Percentiles rank a stretch among this genome's conserved stretches.
phyloP scores from a whole-genome alignment of 495 filamentous ascomycete genomes.

The Podospora pseudoanserina region DNA sequence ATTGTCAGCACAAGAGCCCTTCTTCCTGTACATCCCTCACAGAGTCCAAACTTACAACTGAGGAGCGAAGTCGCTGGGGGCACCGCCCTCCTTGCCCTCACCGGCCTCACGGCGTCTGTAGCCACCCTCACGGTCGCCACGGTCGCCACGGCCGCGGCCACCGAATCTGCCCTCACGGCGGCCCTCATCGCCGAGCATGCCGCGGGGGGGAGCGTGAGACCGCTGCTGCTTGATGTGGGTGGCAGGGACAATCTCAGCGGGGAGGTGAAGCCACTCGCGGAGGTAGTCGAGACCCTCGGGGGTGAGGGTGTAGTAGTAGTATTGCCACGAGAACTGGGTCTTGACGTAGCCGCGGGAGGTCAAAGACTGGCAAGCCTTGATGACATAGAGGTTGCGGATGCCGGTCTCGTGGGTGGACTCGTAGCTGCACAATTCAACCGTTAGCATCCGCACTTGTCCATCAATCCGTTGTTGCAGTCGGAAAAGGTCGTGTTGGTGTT shows the following conservation, averaged over 20 bases:
- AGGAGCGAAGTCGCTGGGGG: conserved; percentile 91
- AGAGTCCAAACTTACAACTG: conserved; percentile 62
- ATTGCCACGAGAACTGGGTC: conserved; percentile 99
- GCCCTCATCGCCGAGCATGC: conserved; percentile 95
- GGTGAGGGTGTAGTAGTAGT: conserved; percentile 99
- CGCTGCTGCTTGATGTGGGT: conserved; percentile 99
- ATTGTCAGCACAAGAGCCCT: conserved; percentile 27
- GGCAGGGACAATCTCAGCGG: conserved; percentile 97
- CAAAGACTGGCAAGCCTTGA: conserved; percentile 97
- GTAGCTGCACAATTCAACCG: conserved; percentile 27
- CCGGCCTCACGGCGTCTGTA: conserved; percentile 85
- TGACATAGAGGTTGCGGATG: conserved; percentile 97
- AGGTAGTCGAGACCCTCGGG: conserved; percentile 99
- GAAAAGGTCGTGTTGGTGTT: not conserved
- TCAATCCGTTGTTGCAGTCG: conserved; percentile 19
- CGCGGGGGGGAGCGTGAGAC: conserved; percentile 94
- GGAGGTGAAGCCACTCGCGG: conserved; percentile 99
- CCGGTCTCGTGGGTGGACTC: conserved; percentile 39
- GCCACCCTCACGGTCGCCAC: conserved; percentile 86
- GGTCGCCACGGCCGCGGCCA: conserved; percentile 58
- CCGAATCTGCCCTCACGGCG: conserved; percentile 67
- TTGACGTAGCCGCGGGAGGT: conserved; percentile 97
- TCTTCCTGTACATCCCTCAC: not conserved
- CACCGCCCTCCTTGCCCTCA: conserved; percentile 92
- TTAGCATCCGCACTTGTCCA: conserved; percentile 26